Evolutionary conservation across 352 stramenopile genomes (phyloP), one percentile per base, ranked within the genome.

Genomic region (Elongisporangium senticosum): DNA sequence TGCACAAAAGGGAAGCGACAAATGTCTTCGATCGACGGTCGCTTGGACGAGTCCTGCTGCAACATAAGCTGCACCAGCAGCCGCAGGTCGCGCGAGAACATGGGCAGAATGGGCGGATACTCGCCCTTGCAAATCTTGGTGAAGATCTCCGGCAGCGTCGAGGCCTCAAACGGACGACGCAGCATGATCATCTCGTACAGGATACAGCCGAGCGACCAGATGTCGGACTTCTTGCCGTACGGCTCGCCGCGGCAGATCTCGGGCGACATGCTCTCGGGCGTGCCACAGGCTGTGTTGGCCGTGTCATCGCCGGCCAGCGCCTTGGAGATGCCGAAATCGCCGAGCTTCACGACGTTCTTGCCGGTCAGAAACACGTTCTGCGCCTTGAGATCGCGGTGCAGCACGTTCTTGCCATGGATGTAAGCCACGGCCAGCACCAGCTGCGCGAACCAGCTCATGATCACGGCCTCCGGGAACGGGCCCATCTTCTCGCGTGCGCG

Each of bases 161-260:
- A 83, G 17, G 82, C 86, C 59, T 96, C 84, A 55, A 96, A 96
- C 11, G 87, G 83, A 19, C 85, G 80, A 52, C 81, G 79, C 50
- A 93, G 72, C 83, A 94, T 95, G 63, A 90, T 88, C 83, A 95
- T 92, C 58, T 96, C 87, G 68, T 96, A 96, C 59, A 96, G 49
- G 21, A 96, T 89, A 62, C 87, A 96, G 15, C 87, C 87, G 15
- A 96, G 80, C 49, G 86, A 93, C 87, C 87, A 96, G 61, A 96
- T 93, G 58, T 96, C 87, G 26, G 82, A 93, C 65, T 96, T 95
- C 49, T 94, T 94, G 28, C 85, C 86, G 62, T 96, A 96, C 24
- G 82, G 84, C 51, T 95, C 82, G 26, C 86, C 86, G 17, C 84
- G 83, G 51, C 86, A 95, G 58, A 96, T 93, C 71, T 96, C 87